Evolutionary conservation across 2,329 filamentous ascomycete genomes (phyloP).

Genomic region (Nemania abortiva): DNA sequence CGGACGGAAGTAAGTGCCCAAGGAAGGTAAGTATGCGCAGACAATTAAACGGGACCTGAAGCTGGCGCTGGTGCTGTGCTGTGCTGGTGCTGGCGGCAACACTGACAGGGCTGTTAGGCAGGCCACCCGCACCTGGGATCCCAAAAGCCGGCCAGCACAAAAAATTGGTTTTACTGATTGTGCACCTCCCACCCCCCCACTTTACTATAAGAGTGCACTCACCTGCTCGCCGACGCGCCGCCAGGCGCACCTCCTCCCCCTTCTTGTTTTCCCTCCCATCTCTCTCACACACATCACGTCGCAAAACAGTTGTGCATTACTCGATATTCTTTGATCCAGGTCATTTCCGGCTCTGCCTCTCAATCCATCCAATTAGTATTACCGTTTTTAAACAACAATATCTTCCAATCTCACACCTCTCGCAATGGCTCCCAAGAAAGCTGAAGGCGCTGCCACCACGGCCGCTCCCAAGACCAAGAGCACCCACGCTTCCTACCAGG

Average conservation of each 20-base stretch:
- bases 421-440: constrained; percentile 72
- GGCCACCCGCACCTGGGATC: constrained; percentile 35
- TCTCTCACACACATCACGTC: constrained; percentile 49
- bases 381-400: constrained; percentile 41
- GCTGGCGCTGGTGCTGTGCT: constrained; percentile 22
- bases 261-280: constrained; percentile 51
- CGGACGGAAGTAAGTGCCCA: not conserved
- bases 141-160: constrained; percentile 21
- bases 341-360: constrained; percentile 46
- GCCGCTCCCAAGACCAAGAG: constrained; percentile 63
- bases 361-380: constrained; percentile 42
- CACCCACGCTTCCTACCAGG: constrained; percentile 70
- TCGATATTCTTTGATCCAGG: constrained; percentile 42
- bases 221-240: constrained; percentile 65
- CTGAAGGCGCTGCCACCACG: constrained; percentile 54
- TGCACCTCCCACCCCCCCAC: constrained; percentile 62
- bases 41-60: constrained; percentile 15
- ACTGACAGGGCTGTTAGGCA: constrained; percentile 36
- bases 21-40: not conserved
- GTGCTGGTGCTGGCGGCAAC: constrained; percentile 30
- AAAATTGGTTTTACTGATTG: constrained; percentile 62
- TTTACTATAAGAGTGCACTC: constrained; percentile 70
- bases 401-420: constrained; percentile 41
- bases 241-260: constrained; percentile 56
- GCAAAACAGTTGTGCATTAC: constrained; percentile 35